phyloP scores from a whole-genome alignment of 148 eudicot genomes.

The Vaccinium myrtillus region DNA sequence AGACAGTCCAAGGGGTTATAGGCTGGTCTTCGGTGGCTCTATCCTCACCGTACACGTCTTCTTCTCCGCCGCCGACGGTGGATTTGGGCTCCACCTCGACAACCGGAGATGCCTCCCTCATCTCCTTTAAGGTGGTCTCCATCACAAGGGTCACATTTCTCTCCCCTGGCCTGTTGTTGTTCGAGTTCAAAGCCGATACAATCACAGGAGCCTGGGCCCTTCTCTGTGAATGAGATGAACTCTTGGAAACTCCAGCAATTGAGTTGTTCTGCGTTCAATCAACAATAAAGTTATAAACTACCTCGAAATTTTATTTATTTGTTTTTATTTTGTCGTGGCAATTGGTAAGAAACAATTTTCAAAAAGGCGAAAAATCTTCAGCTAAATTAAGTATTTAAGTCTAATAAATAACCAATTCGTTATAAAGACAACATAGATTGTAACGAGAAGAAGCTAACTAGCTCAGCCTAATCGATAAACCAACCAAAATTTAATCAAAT shows the following conservation, averaged over 20 bases:
- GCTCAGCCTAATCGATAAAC: neutral
- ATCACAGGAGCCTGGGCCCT: slow-evolving; percentile 40
- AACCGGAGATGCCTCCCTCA: slow-evolving; percentile 31
- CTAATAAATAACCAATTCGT: neutral
- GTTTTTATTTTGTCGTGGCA: no score
- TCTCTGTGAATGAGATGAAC: slow-evolving; percentile 40
- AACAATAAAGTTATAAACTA: neutral
- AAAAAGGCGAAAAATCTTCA: no score
- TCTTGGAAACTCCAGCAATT: slow-evolving; percentile 47
- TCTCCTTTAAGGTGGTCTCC: slow-evolving; percentile 50
- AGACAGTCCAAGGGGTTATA: slow-evolving; percentile 85
- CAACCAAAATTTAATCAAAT: neutral
- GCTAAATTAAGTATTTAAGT: neutral
- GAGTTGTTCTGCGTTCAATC: slow-evolving; percentile 51
- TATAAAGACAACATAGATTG: neutral
- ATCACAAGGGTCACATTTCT: slow-evolving; percentile 54
- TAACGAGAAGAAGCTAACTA: neutral
- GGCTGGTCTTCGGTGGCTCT: slow-evolving; percentile 76
- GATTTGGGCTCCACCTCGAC: slow-evolving; percentile 39
- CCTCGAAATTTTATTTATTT: neutral
- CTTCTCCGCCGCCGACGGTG: slow-evolving; percentile 59
- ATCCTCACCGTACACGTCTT: slow-evolving; percentile 90
- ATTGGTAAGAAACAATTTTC: neutral
- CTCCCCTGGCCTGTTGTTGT: slow-evolving; percentile 45
- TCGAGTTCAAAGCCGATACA: slow-evolving; percentile 56